Percentiles rank a stretch among this genome's conserved stretches.
phyloP scores from a whole-genome alignment of 73 alveolate genomes.

The Blepharisma stoltei region DNA sequence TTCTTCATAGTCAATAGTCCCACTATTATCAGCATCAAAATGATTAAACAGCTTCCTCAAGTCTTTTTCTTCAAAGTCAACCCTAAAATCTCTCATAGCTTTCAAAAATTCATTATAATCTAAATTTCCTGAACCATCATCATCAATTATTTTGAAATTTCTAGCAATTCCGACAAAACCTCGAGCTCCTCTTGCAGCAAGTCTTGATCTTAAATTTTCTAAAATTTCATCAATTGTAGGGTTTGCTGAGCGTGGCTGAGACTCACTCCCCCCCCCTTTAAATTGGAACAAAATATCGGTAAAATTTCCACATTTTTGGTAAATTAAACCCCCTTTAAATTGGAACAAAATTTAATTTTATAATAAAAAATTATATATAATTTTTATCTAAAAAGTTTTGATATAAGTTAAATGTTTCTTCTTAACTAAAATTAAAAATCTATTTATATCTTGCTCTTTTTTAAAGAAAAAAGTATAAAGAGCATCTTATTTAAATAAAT shows the following conservation, averaged over 20 bases:
- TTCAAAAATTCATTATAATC: slow-evolving; percentile 67
- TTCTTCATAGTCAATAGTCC: slow-evolving; percentile 62
- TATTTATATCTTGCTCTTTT: no score
- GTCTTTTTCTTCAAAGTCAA: slow-evolving; percentile 53
- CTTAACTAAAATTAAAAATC: no score
- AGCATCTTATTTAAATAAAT: no score
- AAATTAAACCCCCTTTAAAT: no score
- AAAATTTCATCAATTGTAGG: slow-evolving; percentile 40
- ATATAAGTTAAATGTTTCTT: no score
- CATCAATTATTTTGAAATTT: slow-evolving; percentile 59
- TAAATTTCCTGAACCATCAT: slow-evolving; percentile 58
- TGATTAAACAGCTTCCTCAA: slow-evolving; percentile 40
- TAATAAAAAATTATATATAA: no score
- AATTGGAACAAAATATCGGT: no score
- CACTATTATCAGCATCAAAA: slow-evolving; percentile 56
- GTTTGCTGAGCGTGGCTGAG: slow-evolving; percentile 11
- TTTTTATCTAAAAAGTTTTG: no score
- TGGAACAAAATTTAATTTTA: no score
- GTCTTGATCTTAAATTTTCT: slow-evolving; percentile 55
- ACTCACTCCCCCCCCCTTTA: no score
- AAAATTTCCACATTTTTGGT: no score
- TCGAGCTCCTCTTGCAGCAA: slow-evolving; percentile 49
- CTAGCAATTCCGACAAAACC: slow-evolving; percentile 54
- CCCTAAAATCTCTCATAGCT: slow-evolving; percentile 63
- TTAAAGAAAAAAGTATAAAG: no score